phyloP scores from a whole-genome alignment of 805 yeast genomes.

The Schwanniomyces polymorphus region DNA sequence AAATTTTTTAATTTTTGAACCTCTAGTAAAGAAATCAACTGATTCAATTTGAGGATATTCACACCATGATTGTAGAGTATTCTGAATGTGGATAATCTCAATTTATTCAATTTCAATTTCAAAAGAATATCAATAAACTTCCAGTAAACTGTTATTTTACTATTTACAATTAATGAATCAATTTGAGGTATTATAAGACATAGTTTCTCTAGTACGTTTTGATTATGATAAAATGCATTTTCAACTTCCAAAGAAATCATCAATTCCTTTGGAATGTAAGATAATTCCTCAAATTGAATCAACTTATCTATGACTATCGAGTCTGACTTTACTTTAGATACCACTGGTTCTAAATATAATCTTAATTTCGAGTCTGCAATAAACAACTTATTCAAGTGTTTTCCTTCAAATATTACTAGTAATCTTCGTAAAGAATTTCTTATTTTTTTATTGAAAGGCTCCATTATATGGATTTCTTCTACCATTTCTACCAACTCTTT shows the following conservation, averaged over 20 bases:
- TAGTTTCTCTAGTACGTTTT: background rate
- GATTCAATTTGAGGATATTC: conserved; percentile 6
- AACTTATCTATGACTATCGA: conserved; percentile 20
- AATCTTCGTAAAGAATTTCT: conserved; percentile 4
- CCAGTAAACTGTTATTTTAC: conserved; percentile 13
- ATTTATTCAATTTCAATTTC: background rate
- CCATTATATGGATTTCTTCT: conserved; percentile 17
- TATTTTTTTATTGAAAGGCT: conserved; percentile 6
- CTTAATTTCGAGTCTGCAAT: conserved; percentile 9
- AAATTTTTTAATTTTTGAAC: conserved; percentile 26
- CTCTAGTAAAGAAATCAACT: conserved; percentile 13
- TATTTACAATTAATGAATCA: conserved; percentile 15
- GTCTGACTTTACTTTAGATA: conserved; percentile 6
- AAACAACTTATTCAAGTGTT: conserved; percentile 5
- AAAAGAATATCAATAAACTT: conserved; percentile 8
- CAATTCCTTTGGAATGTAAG: background rate
- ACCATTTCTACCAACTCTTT: conserved; percentile 18
- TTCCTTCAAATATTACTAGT: conserved; percentile 1
- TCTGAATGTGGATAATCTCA: conserved; percentile 20
- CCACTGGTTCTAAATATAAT: conserved; percentile 3
- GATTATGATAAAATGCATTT: background rate
- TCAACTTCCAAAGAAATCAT: background rate
- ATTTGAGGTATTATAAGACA: conserved; percentile 2
- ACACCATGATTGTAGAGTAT: conserved; percentile 20
- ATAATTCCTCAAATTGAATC: conserved; percentile 4